A percentile compares a stretch with the other conserved stretches of the same genome.
These are phyloP conservation scores for Microsporum canis DNA, from an alignment of 2,329 filamentous ascomycete species.

Conservation along the genomic window DNA sequence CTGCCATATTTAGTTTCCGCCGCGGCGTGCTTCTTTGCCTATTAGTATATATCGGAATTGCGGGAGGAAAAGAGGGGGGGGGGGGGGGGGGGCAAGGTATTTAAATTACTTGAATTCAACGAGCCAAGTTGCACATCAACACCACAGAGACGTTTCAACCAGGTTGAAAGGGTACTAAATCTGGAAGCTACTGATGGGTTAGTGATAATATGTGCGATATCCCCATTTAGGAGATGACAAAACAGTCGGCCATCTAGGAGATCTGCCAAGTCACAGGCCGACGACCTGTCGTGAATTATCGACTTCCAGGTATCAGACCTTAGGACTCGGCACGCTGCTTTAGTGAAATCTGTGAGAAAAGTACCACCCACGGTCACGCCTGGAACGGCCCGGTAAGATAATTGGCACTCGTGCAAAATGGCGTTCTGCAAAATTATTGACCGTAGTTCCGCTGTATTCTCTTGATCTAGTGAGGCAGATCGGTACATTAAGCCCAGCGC, in stretches of 20 bases:
- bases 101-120: background rate
- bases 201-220: background rate
- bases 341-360: constrained; percentile 29
- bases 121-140: background rate
- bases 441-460: constrained; percentile 4
- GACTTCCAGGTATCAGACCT: constrained; percentile 27
- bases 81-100: background rate
- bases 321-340: constrained; percentile 28
- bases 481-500: constrained; percentile 15
- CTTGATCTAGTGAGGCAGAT: background rate
- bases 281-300: constrained; percentile 16
- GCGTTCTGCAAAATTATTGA: constrained; percentile 18
- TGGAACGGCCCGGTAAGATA: constrained; percentile 14
- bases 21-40: background rate
- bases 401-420: constrained; percentile 16
- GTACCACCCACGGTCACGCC: background rate
- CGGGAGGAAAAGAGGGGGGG: background rate
- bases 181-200: constrained; percentile 10
- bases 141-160: constrained; percentile 3
- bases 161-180: constrained; percentile 12
- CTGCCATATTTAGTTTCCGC: background rate
- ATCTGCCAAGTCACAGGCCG: constrained; percentile 41
- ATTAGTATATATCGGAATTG: background rate
- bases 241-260: constrained; percentile 40
- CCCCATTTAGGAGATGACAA: background rate